Conservation (phyloP, 2,329 filamentous ascomycete species). For the Dryadomyces quercus-mongolicae region DNA sequence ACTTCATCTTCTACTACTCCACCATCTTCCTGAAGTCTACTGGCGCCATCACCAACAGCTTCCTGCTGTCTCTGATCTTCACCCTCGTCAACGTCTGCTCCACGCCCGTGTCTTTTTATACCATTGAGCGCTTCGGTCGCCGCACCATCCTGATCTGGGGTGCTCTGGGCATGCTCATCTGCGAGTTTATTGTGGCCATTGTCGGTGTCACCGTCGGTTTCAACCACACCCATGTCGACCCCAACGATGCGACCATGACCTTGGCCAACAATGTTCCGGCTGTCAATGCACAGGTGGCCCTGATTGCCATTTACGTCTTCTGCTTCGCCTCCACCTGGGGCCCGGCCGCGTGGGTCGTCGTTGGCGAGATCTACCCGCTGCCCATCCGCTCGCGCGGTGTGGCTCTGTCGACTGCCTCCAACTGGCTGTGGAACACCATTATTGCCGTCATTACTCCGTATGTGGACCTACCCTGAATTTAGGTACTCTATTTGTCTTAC, state of each 20-base stretch:
- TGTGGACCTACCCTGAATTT: constrained; percentile 26
- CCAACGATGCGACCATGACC: constrained; percentile 24
- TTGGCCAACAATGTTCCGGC: constrained; percentile 43
- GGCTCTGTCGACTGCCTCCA: constrained; percentile 73
- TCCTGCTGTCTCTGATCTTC: constrained; percentile 76
- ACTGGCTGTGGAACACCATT: constrained; percentile 76
- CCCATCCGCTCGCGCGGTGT: constrained; percentile 83
- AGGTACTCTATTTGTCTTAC: neutral
- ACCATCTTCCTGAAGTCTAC: constrained; percentile 74
- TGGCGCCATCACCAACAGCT: constrained; percentile 63
- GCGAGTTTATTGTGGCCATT: constrained; percentile 79
- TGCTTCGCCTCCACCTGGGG: constrained; percentile 88
- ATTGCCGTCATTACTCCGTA: constrained; percentile 40
- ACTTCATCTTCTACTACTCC: constrained; percentile 81
- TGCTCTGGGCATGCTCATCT: constrained; percentile 70
- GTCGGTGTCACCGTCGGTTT: constrained; percentile 51
- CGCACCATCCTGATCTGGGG: constrained; percentile 69
- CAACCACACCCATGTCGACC: constrained; percentile 33
- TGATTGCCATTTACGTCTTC: constrained; percentile 88
- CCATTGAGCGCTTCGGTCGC: constrained; percentile 71
- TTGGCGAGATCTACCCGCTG: constrained; percentile 83
- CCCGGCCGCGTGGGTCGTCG: constrained; percentile 67
- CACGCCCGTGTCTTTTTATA: constrained; percentile 79
- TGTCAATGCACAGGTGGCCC: constrained; percentile 63
- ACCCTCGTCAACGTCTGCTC: constrained; percentile 80